A percentile compares a stretch with the other conserved stretches of the same genome.
phyloP scores from a whole-genome alignment of 805 yeast genomes.

The Candida oleophila region DNA sequence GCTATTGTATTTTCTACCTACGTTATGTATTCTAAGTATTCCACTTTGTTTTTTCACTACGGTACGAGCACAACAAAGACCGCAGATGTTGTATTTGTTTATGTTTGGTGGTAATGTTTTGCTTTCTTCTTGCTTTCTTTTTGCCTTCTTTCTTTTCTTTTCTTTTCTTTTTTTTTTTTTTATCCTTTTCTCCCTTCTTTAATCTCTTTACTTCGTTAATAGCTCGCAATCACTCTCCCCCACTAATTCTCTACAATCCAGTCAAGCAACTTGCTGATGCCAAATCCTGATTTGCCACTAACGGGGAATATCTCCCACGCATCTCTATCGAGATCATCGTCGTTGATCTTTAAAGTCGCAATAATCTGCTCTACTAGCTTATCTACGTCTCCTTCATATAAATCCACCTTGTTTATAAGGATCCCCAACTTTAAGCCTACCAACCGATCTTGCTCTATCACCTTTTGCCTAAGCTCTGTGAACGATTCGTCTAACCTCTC shows the following conservation, averaged over 20 bases:
- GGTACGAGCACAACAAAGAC: no score
- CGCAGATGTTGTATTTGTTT: no score
- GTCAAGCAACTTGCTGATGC: constrained; percentile 22
- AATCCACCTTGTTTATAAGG: constrained; percentile 73
- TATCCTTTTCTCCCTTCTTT: no score
- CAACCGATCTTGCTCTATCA: constrained; percentile 67
- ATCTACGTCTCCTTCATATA: constrained; percentile 15
- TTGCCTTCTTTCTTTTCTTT: no score
- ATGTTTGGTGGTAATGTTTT: no score
- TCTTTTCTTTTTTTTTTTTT: no score
- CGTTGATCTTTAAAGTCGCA: constrained; percentile 16
- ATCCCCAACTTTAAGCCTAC: constrained; percentile 67
- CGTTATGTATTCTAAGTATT: no score
- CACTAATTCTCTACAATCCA: constrained; percentile 24
- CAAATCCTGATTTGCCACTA: constrained; percentile 37
- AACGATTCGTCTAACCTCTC: constrained; percentile 66
- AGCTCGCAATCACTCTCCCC: no score
- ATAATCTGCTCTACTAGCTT: not conserved
- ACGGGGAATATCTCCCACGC: constrained; percentile 28
- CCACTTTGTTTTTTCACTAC: no score
- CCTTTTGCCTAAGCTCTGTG: constrained; percentile 57
- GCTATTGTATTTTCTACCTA: no score
- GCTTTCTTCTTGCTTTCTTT: no score
- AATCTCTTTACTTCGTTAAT: no score
- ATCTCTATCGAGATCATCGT: constrained; percentile 17